Evolutionary conservation across 805 yeast genomes (phyloP).

Genomic region (Allodekkera sacchari): DNA sequence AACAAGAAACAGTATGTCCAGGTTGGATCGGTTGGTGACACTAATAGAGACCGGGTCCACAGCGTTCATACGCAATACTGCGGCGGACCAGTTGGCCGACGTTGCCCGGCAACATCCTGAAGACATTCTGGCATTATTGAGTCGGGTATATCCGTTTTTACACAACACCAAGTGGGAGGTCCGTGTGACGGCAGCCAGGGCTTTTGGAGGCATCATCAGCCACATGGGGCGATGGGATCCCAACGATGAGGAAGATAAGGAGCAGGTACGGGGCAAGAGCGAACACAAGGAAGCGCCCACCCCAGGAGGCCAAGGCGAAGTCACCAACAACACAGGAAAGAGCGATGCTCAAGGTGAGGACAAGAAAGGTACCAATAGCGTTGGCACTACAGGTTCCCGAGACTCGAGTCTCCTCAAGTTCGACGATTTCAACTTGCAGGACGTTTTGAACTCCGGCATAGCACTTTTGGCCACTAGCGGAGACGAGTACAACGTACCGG

Average conservation of each 20-base stretch:
- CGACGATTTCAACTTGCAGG: slow-evolving; percentile 41
- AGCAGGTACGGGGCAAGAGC: slow-evolving; percentile 5
- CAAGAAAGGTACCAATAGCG: slow-evolving; percentile 8
- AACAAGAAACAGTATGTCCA: slow-evolving; percentile 18
- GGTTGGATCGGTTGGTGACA: slow-evolving; percentile 28
- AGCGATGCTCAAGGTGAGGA: slow-evolving; percentile 9
- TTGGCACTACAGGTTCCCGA: slow-evolving; percentile 6
- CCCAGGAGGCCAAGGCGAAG: no score
- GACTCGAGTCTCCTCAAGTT: slow-evolving; percentile 39
- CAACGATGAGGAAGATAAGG: slow-evolving; percentile 26
- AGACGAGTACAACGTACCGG: slow-evolving; percentile 22
- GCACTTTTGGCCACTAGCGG: slow-evolving; percentile 62
- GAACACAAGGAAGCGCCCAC: slow-evolving; percentile 8
- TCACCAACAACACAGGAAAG: slow-evolving; percentile 13
- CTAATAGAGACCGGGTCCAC: slow-evolving; percentile 90
- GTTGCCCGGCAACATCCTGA: slow-evolving; percentile 93
- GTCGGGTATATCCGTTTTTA: slow-evolving; percentile 86
- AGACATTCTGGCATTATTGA: slow-evolving; percentile 71
- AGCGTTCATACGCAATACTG: slow-evolving; percentile 85
- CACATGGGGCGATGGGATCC: slow-evolving; percentile 85
- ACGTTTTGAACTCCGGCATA: slow-evolving; percentile 40
- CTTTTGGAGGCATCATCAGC: slow-evolving; percentile 86
- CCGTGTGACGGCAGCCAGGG: slow-evolving; percentile 87
- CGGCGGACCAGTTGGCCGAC: slow-evolving; percentile 94
- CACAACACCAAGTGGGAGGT: slow-evolving; percentile 91